Conservation (phyloP, 2,329 filamentous ascomycete genomes). For the Penicillium sp. region DNA sequence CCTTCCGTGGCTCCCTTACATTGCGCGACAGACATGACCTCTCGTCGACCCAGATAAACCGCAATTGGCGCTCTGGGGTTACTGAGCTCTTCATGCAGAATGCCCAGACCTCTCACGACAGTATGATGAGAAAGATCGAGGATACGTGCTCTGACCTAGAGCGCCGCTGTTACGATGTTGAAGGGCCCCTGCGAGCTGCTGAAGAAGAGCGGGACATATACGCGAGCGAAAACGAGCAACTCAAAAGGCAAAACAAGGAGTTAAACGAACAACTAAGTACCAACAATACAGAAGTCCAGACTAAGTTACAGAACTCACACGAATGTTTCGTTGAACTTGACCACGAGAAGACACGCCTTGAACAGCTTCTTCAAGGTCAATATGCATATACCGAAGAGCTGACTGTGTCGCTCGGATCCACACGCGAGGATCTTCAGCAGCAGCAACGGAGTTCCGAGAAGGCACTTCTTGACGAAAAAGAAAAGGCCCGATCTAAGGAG, state of each 20-base stretch:
- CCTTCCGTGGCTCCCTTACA: conserved; percentile 10
- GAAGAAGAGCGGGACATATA: conserved; percentile 34
- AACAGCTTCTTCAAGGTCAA: conserved; percentile 37
- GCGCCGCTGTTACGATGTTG: conserved; percentile 53
- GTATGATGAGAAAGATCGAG: conserved; percentile 49
- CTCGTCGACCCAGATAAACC: conserved; percentile 22
- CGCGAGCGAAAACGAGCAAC: conserved; percentile 34
- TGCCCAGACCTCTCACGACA: conserved; percentile 46
- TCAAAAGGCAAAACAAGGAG: conserved; percentile 35
- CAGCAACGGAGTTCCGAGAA: conserved; percentile 35
- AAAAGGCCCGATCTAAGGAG: conserved; percentile 38
- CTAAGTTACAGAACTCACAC: conserved; percentile 35
- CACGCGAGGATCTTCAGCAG: conserved; percentile 39
- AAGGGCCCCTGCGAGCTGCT: conserved; percentile 51
- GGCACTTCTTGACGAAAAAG: conserved; percentile 23
- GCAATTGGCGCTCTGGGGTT: conserved; percentile 52
- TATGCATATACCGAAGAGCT: conserved; percentile 40
- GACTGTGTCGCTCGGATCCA: conserved; percentile 28
- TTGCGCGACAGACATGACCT: conserved; percentile 12
- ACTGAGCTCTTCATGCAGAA: conserved; percentile 44
- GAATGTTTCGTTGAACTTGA: conserved; percentile 40
- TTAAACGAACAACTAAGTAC: conserved; percentile 21
- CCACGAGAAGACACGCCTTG: conserved; percentile 39
- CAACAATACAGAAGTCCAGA: conserved; percentile 37
- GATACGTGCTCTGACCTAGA: conserved; percentile 58